Conservation (phyloP, 2,329 filamentous ascomycete species). For the Zasmidium cellare region DNA sequence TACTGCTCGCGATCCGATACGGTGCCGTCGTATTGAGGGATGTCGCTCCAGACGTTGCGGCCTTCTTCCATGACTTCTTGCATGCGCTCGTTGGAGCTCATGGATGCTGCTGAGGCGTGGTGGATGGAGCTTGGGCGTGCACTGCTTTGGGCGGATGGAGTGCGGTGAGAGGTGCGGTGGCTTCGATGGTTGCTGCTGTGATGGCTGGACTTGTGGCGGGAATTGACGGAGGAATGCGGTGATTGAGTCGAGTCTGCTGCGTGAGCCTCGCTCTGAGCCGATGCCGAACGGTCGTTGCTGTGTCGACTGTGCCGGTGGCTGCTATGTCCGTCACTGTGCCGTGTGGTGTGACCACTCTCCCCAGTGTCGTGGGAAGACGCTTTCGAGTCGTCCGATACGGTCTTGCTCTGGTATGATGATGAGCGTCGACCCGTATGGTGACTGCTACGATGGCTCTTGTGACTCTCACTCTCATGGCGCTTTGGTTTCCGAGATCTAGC, state of each 20-base stretch:
- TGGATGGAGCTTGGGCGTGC: neutral
- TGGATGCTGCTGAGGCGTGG: neutral
- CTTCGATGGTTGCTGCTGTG: too few relatives aligned
- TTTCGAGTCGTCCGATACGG: too few relatives aligned
- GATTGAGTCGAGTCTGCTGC: neutral
- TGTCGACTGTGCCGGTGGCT: neutral
- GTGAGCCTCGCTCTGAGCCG: neutral
- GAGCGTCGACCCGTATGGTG: neutral
- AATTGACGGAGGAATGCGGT: neutral
- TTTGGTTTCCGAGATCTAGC: too few relatives aligned
- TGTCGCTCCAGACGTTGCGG: slow-evolving; percentile 1
- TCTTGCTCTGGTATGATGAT: neutral
- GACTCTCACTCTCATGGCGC: neutral
- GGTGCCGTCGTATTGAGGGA: slow-evolving; percentile 1
- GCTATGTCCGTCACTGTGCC: too few relatives aligned
- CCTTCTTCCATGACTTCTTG: slow-evolving; percentile 9
- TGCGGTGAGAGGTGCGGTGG: neutral
- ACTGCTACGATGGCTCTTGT: neutral
- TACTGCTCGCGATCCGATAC: neutral
- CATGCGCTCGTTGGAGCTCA: slow-evolving; percentile 2
- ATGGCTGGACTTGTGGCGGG: too few relatives aligned
- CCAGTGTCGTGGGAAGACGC: neutral
- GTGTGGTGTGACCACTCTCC: neutral
- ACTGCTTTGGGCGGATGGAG: neutral
- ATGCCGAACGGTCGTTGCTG: neutral